These are phyloP conservation scores for Artemisia tridentata DNA, from an alignment of 129 eudicot genomes.

Conservation along the genomic window DNA sequence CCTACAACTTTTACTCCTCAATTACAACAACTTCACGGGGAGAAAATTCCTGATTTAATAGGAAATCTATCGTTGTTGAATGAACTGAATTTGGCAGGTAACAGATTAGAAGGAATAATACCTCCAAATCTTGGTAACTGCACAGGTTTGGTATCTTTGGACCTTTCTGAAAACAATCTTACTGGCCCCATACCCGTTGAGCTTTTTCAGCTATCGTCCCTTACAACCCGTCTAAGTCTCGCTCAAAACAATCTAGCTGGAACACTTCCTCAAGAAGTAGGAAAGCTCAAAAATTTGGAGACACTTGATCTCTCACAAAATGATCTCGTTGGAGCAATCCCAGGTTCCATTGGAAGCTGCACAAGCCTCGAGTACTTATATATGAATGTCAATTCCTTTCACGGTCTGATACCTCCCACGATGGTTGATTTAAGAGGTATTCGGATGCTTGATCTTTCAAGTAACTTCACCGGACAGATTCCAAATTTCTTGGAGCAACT, in stretches of 20 bases:
- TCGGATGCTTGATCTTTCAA: conserved; percentile 28
- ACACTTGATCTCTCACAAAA: conserved; percentile 24
- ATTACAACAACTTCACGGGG: conserved; percentile 30
- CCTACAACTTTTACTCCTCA: conserved; percentile 2
- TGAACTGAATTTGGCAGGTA: conserved; percentile 5
- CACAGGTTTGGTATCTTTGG: conserved; percentile 10
- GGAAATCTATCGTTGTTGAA: conserved; percentile 30
- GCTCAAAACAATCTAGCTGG: conserved; percentile 34
- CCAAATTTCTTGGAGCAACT: conserved; percentile 32
- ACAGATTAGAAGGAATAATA: conserved; percentile 28
- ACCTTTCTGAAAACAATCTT: conserved; percentile 27
- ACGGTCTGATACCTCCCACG: conserved; percentile 24
- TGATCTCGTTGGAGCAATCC: conserved; percentile 25
- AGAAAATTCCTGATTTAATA: conserved; percentile 24
- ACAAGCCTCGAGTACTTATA: conserved; percentile 22
- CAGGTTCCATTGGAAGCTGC: conserved; percentile 31
- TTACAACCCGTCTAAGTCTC: conserved; percentile 19
- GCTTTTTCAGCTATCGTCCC: conserved; percentile 22
- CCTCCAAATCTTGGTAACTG: conserved; percentile 35
- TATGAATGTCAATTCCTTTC: conserved; percentile 26
- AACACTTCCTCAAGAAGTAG: conserved; percentile 30
- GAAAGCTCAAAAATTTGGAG: conserved; percentile 27
- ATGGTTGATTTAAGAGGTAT: conserved; percentile 26
- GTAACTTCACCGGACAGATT: conserved; percentile 32
- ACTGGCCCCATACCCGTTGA: conserved; percentile 33